Evolutionary conservation across 176 grass and related monocot species (phyloP), one percentile per base, ranked within the genome.

Genomic region (Typha latifolia): DNA sequence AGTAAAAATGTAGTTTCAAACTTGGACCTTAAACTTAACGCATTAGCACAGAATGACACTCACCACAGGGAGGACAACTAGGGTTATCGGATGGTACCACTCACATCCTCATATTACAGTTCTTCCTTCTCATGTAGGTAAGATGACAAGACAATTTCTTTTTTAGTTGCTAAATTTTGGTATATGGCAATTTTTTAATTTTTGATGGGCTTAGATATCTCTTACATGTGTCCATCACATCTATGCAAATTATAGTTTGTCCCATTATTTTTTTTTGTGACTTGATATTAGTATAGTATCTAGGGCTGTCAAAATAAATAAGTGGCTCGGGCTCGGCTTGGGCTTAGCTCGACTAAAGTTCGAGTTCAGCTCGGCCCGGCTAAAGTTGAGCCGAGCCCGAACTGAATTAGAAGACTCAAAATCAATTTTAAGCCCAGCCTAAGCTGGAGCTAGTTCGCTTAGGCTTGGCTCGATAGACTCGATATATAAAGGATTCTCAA

Each of bases 21-120:
- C 69, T 71, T 67, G 76, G 21, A 34, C 32, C 8, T 76, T 72
- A 79, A 62, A 66, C 84, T 85, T 96, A 20, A 83, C 82, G 66
- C 49, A 23, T 64, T 74, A 71, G 74, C 80, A 96, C 91, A 84
- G 31, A 70, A 90, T 99, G 94, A 87, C 94, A 63, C 24, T 47
- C 47, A 66, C 67, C 26, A 90, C 87, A 53, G 90, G 90, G 59
- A 86, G 48, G 55, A 92, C 83, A 22, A 99, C 94, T 48, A 89
- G 94, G 76, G 94, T 99, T 20, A 99, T 99, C 24, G 94, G 94
- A 27, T 99, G 94, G 94, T 93, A 99, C 61, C 94, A 99, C 79
- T 99, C 94, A 21, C 94, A 99, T 83, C 94, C 94, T 31, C 94
- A 99, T 67, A 99, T 99, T 72, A 99, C 94, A 1, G 86, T 99